Conservation (phyloP, 306 rosid genomes). For the Datisca glomerata region DNA sequence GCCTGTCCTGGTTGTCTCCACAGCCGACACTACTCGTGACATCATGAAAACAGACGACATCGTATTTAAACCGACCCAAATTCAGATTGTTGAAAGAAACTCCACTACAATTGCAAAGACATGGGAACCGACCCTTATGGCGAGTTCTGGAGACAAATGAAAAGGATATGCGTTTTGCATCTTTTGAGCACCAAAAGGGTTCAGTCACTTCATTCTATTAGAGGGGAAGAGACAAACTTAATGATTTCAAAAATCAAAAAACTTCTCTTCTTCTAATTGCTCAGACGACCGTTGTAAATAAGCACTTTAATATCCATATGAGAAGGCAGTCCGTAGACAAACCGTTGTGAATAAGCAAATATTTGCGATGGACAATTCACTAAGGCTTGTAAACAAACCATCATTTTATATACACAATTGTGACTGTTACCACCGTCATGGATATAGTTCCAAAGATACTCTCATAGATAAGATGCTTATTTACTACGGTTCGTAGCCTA, state of each 20-base stretch:
- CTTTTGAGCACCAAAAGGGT: constrained; percentile 19
- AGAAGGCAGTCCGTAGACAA: no score
- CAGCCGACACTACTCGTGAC: constrained; percentile 9
- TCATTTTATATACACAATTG: no score
- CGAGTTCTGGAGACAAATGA: constrained; percentile 23
- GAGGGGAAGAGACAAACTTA: constrained; percentile 14
- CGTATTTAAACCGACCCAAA: constrained; percentile 11
- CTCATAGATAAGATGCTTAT: no score
- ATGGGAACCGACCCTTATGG: constrained; percentile 16
- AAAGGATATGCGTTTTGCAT: constrained; percentile 9
- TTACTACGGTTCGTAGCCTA: no score
- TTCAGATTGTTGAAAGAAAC: neutral
- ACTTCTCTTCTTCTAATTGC: neutral
- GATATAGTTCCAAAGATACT: no score
- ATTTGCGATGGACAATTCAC: no score
- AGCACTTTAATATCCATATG: no score
- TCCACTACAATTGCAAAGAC: constrained; percentile 2
- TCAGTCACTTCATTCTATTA: constrained; percentile 6
- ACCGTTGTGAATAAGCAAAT: no score
- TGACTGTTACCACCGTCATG: no score
- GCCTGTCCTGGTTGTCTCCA: constrained; percentile 10
- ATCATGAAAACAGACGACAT: constrained; percentile 18
- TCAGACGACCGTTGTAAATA: no score
- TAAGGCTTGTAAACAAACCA: no score
- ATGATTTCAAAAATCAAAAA: constrained; percentile 15